Base-by-base conservation (phyloP, 306 rosid species). In the Styphnolobium japonicum region DNA sequence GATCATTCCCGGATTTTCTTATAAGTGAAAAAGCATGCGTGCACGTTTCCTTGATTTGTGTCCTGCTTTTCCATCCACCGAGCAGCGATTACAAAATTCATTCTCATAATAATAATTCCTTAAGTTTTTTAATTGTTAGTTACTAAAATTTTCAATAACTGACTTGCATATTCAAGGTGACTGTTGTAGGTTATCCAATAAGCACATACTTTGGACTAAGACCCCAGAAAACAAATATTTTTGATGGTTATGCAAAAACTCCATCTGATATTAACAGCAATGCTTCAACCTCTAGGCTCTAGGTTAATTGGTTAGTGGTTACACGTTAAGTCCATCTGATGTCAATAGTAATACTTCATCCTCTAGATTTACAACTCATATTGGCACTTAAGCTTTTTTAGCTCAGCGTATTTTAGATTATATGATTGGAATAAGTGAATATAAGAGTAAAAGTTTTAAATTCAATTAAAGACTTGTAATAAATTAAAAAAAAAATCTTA, bases 21-120 rank as follows among this genome's bases (percentile, higher is more conserved):
- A 46, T 12, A 2, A 52, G 72, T 53, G 33, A 43, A 82, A 79
- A 70, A 57, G 75, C 89, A 85, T 86, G 89, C 78, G 10, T 2
- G 36, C 87, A 71, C 55, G 87, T 80, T 76, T 46, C 25, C 1
- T n/a, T 16, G n/a, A 14, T 48, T 45, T 31, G 4, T 6, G 49
- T 51, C 40, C 52, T 61, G 61, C 74, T 27, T 52, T n/a, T 57
- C 18, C 18, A 60, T 52, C 49, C 74, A 48, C 73, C 34, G 14
- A 71, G 31, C 37, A 58, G 14, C 7, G 10, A 43, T 55, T 31
- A 36, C 36, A 43, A 74, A 36, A 45, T 29, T 33, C 40, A 36
- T 65, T 14, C 31, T 60, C 39, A 48, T 45, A 42, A 22, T 46
- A 18, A 11, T 19, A 23, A 56, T 45, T 22, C 63, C 40, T 33